Evolutionary conservation across 345 rosid species (phyloP).

Genomic region (Melaleuca quinquenervia): DNA sequence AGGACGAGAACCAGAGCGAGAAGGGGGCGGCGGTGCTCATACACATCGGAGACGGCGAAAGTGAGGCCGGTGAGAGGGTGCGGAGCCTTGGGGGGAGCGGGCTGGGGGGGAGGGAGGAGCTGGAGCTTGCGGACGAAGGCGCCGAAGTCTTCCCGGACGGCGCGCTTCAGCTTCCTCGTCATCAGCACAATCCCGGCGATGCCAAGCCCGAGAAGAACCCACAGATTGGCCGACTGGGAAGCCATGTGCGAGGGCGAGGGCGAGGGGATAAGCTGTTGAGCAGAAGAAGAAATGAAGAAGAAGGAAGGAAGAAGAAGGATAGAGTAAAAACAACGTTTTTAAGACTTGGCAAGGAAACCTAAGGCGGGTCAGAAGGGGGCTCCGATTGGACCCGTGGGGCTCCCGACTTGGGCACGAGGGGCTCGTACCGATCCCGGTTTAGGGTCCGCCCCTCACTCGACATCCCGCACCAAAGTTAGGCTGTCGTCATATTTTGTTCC

Average conservation of each 20-base stretch:
- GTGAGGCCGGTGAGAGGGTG: conserved; percentile 85
- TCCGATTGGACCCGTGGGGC: not conserved
- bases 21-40: not conserved
- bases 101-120: conserved; percentile 92
- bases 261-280: not conserved
- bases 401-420: not conserved
- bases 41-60: conserved; percentile 88
- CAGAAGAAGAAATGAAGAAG: not conserved
- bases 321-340: not conserved
- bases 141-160: conserved; percentile 71
- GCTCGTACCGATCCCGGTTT: not conserved
- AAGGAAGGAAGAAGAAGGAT: not conserved
- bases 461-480: not conserved
- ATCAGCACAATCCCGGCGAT: conserved; percentile 62
- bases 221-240: conserved; percentile 45
- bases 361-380: not conserved
- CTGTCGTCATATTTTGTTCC: no score
- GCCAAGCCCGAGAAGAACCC: conserved; percentile 82
- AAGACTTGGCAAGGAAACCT: not conserved
- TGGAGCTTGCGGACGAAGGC: conserved; percentile 73
- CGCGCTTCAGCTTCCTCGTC: conserved; percentile 57
- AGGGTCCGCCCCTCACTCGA: not conserved
- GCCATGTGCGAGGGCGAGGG: not conserved
- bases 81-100: conserved; percentile 96
- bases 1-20: not conserved